phyloP scores from a whole-genome alignment of 176 grass and related monocot genomes.

The Cymbopogon citratus region DNA sequence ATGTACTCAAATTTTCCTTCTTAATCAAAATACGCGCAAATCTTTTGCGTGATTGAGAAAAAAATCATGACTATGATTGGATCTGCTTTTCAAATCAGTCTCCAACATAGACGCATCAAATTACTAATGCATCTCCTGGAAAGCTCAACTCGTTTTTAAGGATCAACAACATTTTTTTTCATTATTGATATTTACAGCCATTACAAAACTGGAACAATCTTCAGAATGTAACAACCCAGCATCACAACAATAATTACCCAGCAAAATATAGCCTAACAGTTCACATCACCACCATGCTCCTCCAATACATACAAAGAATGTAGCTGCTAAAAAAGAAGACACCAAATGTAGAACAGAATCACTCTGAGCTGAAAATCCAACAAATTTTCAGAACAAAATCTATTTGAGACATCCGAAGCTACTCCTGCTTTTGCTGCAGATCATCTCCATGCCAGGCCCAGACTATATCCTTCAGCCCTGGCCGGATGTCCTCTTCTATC shows the following conservation, averaged over 20 bases:
- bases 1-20: too few species aligned
- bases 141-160: not conserved
- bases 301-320: not conserved
- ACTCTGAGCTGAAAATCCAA: not conserved
- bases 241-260: not conserved
- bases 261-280: not conserved
- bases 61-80: not conserved
- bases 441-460: conserved; percentile 69
- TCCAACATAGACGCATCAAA: not conserved
- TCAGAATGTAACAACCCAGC: not conserved
- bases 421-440: conserved; percentile 24
- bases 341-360: not conserved
- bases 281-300: not conserved
- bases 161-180: not conserved
- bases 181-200: not conserved
- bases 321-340: conserved; percentile 19
- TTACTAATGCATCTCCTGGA: not conserved
- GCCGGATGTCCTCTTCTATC: conserved; percentile 57
- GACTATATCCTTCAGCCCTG: conserved; percentile 66
- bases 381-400: not conserved
- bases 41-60: too few species aligned
- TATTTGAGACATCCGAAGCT: conserved; percentile 15
- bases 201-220: not conserved
- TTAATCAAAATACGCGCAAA: too few species aligned
- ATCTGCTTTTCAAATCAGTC: not conserved